Percentiles rank a stretch among this genome's conserved stretches.
These are phyloP conservation scores for Fusarium subglutinans DNA, from an alignment of 2,329 filamentous ascomycete genomes.

Conservation along the genomic window DNA sequence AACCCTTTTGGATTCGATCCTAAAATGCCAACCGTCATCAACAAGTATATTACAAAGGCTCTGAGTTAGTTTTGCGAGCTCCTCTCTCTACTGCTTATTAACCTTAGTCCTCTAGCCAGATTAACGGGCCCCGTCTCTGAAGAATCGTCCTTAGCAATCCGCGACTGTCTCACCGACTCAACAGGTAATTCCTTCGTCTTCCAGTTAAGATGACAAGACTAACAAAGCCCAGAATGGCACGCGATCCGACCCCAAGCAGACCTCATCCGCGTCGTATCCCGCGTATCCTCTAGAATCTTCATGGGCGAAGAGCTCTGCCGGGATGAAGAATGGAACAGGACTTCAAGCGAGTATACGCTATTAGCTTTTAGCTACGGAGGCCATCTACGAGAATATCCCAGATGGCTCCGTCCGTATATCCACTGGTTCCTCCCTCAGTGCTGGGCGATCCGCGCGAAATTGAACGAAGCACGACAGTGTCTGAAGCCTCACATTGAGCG, in stretches of 20 bases:
- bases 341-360: slow-evolving; percentile 57
- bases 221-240: neutral
- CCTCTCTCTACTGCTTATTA: neutral
- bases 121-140: neutral
- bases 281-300: slow-evolving; percentile 1
- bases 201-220: too few species aligned
- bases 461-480: slow-evolving; percentile 37
- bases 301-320: slow-evolving; percentile 52
- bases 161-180: neutral
- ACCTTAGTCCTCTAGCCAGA: neutral
- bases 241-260: neutral
- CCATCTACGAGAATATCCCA: slow-evolving; percentile 52
- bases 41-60: neutral
- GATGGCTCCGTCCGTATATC: slow-evolving; percentile 56
- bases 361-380: slow-evolving; percentile 42
- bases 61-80: neutral
- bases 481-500: neutral
- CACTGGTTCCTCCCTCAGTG: slow-evolving; percentile 52
- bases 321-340: slow-evolving; percentile 56
- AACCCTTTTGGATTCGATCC: neutral
- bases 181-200: too few species aligned
- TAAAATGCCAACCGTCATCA: neutral
- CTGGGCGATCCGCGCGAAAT: slow-evolving; percentile 45
- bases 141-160: neutral
- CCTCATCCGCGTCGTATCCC: neutral